Evolutionary conservation across 2,329 filamentous ascomycete genomes (phyloP).

Genomic region (Arthrobotrys sinensis): DNA sequence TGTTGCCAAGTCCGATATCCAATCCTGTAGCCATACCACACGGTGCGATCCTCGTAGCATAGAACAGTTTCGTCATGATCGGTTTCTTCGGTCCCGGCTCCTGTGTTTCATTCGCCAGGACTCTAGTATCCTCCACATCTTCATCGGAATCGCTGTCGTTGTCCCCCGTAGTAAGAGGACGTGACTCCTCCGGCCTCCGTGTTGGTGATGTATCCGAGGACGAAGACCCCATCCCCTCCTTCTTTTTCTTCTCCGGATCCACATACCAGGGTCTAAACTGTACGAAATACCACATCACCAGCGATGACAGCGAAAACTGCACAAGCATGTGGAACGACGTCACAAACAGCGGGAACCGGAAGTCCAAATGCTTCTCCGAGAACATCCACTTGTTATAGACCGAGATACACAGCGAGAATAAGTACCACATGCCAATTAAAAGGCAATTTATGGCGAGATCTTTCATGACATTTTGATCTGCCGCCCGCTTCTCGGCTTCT

Average conservation of each 20-base stretch:
- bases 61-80: constrained; percentile 91
- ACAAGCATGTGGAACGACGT: constrained; percentile 96
- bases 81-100: constrained; percentile 61
- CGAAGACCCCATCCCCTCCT: constrained; percentile 64
- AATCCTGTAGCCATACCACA: constrained; percentile 93
- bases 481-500: constrained; percentile 78
- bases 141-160: constrained; percentile 54
- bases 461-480: constrained; percentile 80
- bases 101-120: constrained; percentile 60
- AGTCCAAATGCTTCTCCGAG: constrained; percentile 84
- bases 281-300: constrained; percentile 86
- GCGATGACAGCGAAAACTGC: constrained; percentile 84
- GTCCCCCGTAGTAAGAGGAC: constrained; percentile 32
- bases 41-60: constrained; percentile 89
- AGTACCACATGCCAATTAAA: constrained; percentile 88
- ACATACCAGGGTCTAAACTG: constrained; percentile 78
- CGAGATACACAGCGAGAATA: constrained; percentile 93
- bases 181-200: constrained; percentile 72
- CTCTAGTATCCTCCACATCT: constrained; percentile 61
- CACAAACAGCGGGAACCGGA: constrained; percentile 94
- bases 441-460: constrained; percentile 80
- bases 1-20: constrained; percentile 96
- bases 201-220: constrained; percentile 71
- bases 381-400: constrained; percentile 99
- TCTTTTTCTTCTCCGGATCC: constrained; percentile 63